A percentile compares a stretch with the other conserved stretches of the same genome.
These are phyloP conservation scores for Aspergillus cavernicola DNA, from an alignment of 495 filamentous ascomycete genomes.

Conservation along the genomic window DNA sequence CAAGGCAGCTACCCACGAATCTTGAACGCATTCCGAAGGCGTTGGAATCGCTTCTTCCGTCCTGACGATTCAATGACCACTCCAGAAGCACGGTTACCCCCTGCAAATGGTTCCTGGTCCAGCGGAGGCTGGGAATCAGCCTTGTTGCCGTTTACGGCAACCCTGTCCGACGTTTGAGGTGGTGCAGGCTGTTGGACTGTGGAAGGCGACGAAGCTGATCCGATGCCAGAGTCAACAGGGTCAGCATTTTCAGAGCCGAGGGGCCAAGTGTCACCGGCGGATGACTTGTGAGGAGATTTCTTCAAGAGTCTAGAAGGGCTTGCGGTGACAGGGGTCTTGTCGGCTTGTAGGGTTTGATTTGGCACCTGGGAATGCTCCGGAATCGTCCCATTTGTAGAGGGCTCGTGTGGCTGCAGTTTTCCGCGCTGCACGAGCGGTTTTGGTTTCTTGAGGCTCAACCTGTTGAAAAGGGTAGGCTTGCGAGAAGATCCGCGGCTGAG, in stretches of 20 bases:
- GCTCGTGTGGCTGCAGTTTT: slow-evolving; percentile 25
- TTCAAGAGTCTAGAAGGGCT: slow-evolving; percentile 29
- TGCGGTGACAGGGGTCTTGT: slow-evolving; percentile 14
- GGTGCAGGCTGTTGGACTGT: slow-evolving; percentile 5
- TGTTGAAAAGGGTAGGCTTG: slow-evolving; percentile 37
- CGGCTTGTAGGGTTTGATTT: slow-evolving; percentile 22
- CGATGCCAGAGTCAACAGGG: slow-evolving; percentile 10
- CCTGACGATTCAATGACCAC: slow-evolving; percentile 37
- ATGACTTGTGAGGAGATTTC: slow-evolving; percentile 22
- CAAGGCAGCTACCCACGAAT: slow-evolving; percentile 27
- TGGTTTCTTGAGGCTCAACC: slow-evolving; percentile 37
- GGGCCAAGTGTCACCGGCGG: slow-evolving; percentile 30
- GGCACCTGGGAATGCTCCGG: slow-evolving; percentile 34
- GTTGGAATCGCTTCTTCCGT: slow-evolving; percentile 50
- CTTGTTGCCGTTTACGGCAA: slow-evolving; percentile 11
- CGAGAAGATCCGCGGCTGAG: slow-evolving; percentile 28
- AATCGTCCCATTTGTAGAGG: slow-evolving; percentile 30
- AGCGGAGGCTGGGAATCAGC: background rate
- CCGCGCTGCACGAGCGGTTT: slow-evolving; percentile 35
- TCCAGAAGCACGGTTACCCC: slow-evolving; percentile 20
- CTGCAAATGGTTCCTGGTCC: background rate
- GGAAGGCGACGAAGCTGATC: slow-evolving; percentile 11
- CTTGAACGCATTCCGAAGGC: slow-evolving; percentile 47
- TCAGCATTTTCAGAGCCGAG: slow-evolving; percentile 17
- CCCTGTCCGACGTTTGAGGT: slow-evolving; percentile 16